Conservation (phyloP, 106 monocot species). For the Allium cepa region DNA sequence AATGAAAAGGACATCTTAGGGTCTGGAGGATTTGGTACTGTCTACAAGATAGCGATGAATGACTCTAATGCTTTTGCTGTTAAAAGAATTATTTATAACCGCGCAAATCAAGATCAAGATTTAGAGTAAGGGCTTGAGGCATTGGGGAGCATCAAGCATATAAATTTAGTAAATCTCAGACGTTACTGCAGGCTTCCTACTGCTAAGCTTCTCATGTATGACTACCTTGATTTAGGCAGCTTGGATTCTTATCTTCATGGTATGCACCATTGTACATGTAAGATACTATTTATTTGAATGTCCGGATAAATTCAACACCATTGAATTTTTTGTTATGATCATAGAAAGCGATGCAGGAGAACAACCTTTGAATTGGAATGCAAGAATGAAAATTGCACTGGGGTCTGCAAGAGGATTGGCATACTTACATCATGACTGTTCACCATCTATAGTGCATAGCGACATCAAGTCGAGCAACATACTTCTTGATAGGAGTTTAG, state of each 20-base stretch:
- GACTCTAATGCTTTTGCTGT: conserved; percentile 71
- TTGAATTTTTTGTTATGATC: neutral
- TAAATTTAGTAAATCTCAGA: conserved; percentile 79
- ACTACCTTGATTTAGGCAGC: conserved; percentile 78
- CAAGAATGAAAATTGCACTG: conserved; percentile 85
- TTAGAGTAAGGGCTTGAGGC: conserved; percentile 80
- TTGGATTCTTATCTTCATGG: conserved; percentile 84
- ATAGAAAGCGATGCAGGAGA: conserved; percentile 62
- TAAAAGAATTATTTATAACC: conserved; percentile 62
- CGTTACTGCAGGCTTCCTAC: conserved; percentile 78
- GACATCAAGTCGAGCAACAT: conserved; percentile 93
- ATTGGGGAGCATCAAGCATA: conserved; percentile 84
- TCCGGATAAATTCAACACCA: neutral
- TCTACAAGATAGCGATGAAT: conserved; percentile 91
- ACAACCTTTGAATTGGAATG: conserved; percentile 93
- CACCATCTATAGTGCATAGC: conserved; percentile 66
- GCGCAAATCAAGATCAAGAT: conserved; percentile 39
- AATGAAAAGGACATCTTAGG: conserved; percentile 81
- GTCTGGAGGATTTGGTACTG: conserved; percentile 86
- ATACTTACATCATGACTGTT: conserved; percentile 94
- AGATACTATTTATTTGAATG: neutral
- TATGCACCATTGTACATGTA: conserved; percentile 8
- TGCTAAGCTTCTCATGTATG: conserved; percentile 79
- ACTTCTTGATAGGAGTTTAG: conserved; percentile 81
- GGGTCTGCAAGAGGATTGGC: conserved; percentile 86